Evolutionary conservation across 2,329 filamentous ascomycete species (phyloP), one percentile per base, ranked within the genome.

Genomic region (Trichothecium sympodiale): DNA sequence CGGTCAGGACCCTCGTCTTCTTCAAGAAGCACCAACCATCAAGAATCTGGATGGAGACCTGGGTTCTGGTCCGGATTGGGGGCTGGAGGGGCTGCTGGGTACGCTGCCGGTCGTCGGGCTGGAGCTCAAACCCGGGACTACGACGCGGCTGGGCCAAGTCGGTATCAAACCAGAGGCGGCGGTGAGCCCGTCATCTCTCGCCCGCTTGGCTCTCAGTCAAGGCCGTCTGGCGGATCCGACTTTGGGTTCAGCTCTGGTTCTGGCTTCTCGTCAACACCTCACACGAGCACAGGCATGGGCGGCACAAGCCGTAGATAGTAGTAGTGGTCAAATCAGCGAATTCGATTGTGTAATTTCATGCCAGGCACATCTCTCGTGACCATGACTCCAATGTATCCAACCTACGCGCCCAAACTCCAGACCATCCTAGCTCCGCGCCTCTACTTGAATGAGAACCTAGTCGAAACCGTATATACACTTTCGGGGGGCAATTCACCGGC

Each of bases 231-330:
- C 20, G 20, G 20, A 25, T 25, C 20, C 20, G 20, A 25, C 20
- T 25, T 25, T 25, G 43, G n/a, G n/a, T n/a, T n/a, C n/a, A n/a
- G 55, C 13, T 59, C 57, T 3, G 48, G 47, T 18, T 56, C 59
- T 10, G 59, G 57, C 29, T 68, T 65, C 8, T 61, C 63, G 7
- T 36, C 36, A 9, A 61, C 67, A 12, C 69, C 72, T 36, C 68
- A 80, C 46, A 71, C 80, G 46, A 83, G 77, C 46, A 85, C 80
- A 1, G 81, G 81, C 0, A 86, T 83, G 50, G 81, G 81, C 8
- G 80, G 76, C 8, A 85, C 81, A 0, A 72, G 63, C 39, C 64
- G 77, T 38, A 65, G 75, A 46, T 79, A 48, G 16, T 33, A 17
- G 10, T 38, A 18, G 6, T 26, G 20, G 17, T 33, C 10, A 20